Evolutionary conservation across 2,329 filamentous ascomycete genomes (phyloP).

Genomic region (Fusarium xyrophilum): DNA sequence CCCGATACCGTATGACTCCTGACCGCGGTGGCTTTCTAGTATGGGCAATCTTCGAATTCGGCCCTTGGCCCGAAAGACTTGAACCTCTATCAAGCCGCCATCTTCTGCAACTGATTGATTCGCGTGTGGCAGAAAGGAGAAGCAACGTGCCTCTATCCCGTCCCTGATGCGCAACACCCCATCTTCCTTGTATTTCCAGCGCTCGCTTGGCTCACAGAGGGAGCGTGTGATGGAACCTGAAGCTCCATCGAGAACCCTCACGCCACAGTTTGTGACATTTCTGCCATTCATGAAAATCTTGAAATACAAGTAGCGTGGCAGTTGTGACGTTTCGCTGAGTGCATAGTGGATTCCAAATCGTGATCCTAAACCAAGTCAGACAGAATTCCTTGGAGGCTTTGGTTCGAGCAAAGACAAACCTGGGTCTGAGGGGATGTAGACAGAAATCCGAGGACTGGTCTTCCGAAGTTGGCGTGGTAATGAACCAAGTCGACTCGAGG

Average conservation of each 20-base stretch:
- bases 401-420: slow-evolving; percentile 46
- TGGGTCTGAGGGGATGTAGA: slow-evolving; percentile 63
- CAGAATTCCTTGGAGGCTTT: neutral
- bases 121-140: slow-evolving; percentile 55
- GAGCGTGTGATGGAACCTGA: slow-evolving; percentile 54
- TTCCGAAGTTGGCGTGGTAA: slow-evolving; percentile 39
- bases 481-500: neutral
- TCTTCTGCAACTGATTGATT: slow-evolving; percentile 55
- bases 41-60: slow-evolving; percentile 53
- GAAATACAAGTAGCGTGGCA: slow-evolving; percentile 57
- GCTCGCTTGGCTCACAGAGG: slow-evolving; percentile 56
- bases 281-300: slow-evolving; percentile 63
- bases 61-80: slow-evolving; percentile 59
- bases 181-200: slow-evolving; percentile 51
- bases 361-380: slow-evolving; percentile 48
- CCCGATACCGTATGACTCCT: slow-evolving; percentile 61
- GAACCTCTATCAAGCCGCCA: slow-evolving; percentile 63
- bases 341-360: slow-evolving; percentile 62
- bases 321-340: slow-evolving; percentile 46
- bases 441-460: slow-evolving; percentile 54
- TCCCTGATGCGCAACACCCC: slow-evolving; percentile 44
- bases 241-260: slow-evolving; percentile 47
- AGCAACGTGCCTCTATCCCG: slow-evolving; percentile 58
- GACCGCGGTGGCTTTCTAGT: slow-evolving; percentile 53
- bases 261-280: slow-evolving; percentile 60